Percentiles rank a stretch among this genome's conserved stretches.
These are phyloP conservation scores for Rosa rugosa DNA, from an alignment of 306 rosid genomes.

Conservation along the genomic window DNA sequence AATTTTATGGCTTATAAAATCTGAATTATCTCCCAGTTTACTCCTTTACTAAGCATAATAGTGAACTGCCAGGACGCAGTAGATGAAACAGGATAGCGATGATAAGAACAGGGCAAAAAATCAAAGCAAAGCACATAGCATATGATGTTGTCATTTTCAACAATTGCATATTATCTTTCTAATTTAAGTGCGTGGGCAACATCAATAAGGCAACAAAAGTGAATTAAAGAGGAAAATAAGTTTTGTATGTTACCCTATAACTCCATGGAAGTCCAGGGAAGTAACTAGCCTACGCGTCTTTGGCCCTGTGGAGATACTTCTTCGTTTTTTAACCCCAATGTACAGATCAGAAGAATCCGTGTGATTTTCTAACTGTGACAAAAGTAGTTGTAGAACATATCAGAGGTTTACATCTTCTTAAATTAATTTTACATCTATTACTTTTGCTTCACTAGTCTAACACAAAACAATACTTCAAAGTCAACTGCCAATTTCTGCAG, in stretches of 20 bases:
- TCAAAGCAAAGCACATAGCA: background rate
- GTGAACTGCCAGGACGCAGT: background rate
- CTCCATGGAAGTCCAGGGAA: constrained; percentile 57
- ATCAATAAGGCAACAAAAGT: constrained; percentile 18
- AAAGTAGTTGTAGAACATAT: constrained; percentile 8
- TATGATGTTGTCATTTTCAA: background rate
- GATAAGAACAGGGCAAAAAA: background rate
- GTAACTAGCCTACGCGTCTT: constrained; percentile 53
- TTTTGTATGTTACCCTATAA: constrained; percentile 56
- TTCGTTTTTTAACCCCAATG: constrained; percentile 63
- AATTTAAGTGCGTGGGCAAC: background rate
- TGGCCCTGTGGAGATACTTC: constrained; percentile 49
- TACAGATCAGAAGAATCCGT: constrained; percentile 59
- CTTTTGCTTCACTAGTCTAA: background rate
- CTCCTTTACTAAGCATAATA: background rate
- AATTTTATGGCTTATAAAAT: background rate
- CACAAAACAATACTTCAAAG: background rate
- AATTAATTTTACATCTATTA: background rate
- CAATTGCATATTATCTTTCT: background rate
- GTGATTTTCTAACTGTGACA: constrained; percentile 57
- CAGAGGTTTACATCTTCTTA: background rate
- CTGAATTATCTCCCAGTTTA: background rate
- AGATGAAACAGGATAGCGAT: constrained; percentile 1
- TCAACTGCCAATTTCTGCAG: constrained; percentile 9
- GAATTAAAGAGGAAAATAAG: constrained; percentile 12